Percentiles rank a stretch among this genome's conserved stretches.
These are phyloP conservation scores for Onygenales sp. DNA, from an alignment of 2,329 filamentous ascomycete genomes.

Conservation along the genomic window DNA sequence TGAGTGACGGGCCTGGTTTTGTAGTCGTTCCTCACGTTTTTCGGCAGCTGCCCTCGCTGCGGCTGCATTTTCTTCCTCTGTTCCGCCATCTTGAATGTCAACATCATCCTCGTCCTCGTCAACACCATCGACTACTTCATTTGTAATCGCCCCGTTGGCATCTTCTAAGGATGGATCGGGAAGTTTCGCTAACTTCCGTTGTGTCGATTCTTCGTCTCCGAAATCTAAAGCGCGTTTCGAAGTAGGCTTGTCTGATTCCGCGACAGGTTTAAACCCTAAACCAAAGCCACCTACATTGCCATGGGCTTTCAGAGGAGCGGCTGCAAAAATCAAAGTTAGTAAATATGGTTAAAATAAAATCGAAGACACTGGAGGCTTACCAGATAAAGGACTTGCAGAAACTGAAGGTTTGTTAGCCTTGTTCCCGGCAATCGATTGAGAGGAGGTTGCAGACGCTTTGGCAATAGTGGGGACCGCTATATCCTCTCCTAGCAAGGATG, in stretches of 20 bases:
- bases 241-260: conserved; percentile 56
- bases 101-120: conserved; percentile 64
- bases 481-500: conserved; percentile 46
- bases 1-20: conserved; percentile 28
- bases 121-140: conserved; percentile 38
- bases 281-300: conserved; percentile 78
- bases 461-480: conserved; percentile 40
- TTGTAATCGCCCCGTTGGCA: conserved; percentile 46
- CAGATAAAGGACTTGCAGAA: conserved; percentile 31
- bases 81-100: conserved; percentile 66
- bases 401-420: conserved; percentile 36
- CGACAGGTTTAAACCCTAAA: conserved; percentile 56
- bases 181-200: conserved; percentile 84
- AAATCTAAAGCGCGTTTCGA: conserved; percentile 71
- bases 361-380: conserved; percentile 20
- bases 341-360: neutral
- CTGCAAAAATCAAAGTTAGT: conserved; percentile 14
- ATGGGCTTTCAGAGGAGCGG: conserved; percentile 54
- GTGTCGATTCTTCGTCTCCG: conserved; percentile 77
- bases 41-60: conserved; percentile 79
- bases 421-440: conserved; percentile 27
- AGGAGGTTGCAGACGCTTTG: conserved; percentile 36
- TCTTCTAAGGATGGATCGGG: conserved; percentile 64
- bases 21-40: conserved; percentile 61
- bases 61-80: conserved; percentile 79